Evolutionary conservation across 148 eudicot species (phyloP), one percentile per base, ranked within the genome.

Genomic region (Chenopodium formosanum): DNA sequence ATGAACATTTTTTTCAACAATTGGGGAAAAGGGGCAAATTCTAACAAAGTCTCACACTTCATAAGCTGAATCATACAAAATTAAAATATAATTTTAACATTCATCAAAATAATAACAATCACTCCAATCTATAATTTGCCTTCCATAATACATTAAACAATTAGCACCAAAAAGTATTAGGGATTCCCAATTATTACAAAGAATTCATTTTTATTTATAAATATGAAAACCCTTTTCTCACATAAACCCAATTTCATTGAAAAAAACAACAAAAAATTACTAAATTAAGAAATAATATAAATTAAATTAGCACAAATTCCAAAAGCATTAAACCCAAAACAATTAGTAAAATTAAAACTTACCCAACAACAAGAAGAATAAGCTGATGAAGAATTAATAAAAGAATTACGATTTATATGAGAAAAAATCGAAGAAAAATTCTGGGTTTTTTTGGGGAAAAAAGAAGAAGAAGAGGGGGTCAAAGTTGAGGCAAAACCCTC

Each of bases 401-500:
- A 52, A 56, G 37, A 1, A 34, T 20, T 10, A 31, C 4, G 14
- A 50, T 50, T 2, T 75, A 66, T 25, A 47, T 19, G 50, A 69
- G 22, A 48, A 22, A 53, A 40, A 47, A 32, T 13, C 17, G 19
- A 34, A 22, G 25, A 77, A n/a, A 75, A 81, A 84, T 12, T 79
- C 11, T 32, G 46, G 81, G 86, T 72, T n/a, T 37, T 73, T 71
- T 23, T 46, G 80, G 73, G 40, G 68, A 25, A 40, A 16, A 71
- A 72, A 29, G 66, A 34, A 34, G 37, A 25, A 27, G 53, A 37
- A 12, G 78, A 27, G 34, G 9, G 65, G 72, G 81, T 84, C 83
- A 80, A 84, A 84, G 70, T 11, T 27, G 63, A 66, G 62, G 80
- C 77, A 81, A 81, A 84, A 81, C 73, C 70, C 83, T 84, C 75